Percentiles rank a stretch among this genome's conserved stretches.
These are phyloP conservation scores for Piper longum DNA, from an alignment of 164 flowering plant species.

Conservation along the genomic window DNA sequence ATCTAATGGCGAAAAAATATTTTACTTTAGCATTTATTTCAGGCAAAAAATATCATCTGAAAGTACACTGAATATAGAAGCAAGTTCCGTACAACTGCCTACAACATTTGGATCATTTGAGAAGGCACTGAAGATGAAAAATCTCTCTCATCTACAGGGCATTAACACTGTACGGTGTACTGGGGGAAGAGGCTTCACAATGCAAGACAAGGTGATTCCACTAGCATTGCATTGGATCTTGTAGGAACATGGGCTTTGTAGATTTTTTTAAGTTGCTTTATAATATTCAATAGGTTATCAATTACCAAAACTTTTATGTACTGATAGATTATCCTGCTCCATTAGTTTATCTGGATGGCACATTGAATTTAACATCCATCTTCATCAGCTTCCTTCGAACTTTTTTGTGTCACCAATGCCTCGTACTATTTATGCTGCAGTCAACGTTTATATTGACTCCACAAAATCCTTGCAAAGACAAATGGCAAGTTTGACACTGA, in stretches of 20 bases:
- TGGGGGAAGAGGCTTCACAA: constrained; percentile 49
- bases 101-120: constrained; percentile 20
- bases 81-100: constrained; percentile 15
- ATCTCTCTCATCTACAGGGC: constrained; percentile 18
- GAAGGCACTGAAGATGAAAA: constrained; percentile 18
- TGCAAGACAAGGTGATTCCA: constrained; percentile 70
- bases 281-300: too few relatives aligned
- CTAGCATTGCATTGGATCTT: neutral
- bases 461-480: too few relatives aligned
- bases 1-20: neutral
- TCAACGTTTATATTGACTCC: too few relatives aligned
- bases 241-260: neutral
- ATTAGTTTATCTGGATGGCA: too few relatives aligned
- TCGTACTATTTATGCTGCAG: too few relatives aligned
- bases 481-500: too few relatives aligned
- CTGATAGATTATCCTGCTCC: too few relatives aligned
- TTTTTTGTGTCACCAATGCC: too few relatives aligned
- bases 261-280: neutral
- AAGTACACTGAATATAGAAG: constrained; percentile 14
- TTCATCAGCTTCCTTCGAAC: too few relatives aligned
- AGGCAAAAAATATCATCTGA: constrained; percentile 23
- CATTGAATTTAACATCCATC: too few relatives aligned
- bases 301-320: too few relatives aligned
- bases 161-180: constrained; percentile 30
- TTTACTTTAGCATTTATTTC: constrained; percentile 9